These are phyloP conservation scores for Sphaerosporella brunnea DNA, from an alignment of 495 filamentous ascomycete genomes.

Conservation along the genomic window DNA sequence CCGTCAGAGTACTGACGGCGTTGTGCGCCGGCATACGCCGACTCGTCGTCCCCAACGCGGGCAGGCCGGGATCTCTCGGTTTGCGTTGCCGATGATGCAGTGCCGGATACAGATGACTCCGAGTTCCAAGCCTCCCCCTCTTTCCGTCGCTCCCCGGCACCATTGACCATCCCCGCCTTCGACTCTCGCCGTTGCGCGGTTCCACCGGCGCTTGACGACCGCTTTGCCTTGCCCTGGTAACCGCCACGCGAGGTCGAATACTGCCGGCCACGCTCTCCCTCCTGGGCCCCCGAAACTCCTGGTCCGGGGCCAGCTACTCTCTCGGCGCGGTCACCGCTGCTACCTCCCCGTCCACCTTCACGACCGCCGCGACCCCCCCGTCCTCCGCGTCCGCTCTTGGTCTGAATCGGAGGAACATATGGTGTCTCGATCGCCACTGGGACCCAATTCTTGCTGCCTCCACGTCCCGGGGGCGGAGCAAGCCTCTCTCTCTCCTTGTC, in stretches of 20 bases:
- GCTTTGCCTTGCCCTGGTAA: constrained; percentile 15
- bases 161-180: constrained; percentile 11
- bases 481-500: constrained; percentile 42
- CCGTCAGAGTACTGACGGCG: background rate
- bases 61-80: background rate
- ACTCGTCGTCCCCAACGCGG: background rate
- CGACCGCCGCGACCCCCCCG: constrained; percentile 39
- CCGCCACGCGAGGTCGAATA: constrained; percentile 12
- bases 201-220: constrained; percentile 14
- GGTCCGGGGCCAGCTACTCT: constrained; percentile 4
- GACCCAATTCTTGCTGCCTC: constrained; percentile 30
- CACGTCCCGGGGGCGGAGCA: constrained; percentile 13
- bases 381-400: constrained; percentile 38
- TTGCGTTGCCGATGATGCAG: background rate
- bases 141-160: constrained; percentile 14
- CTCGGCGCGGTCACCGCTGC: background rate
- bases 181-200: constrained; percentile 20
- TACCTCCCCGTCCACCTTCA: constrained; percentile 15
- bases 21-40: background rate
- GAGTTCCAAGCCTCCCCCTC: constrained; percentile 1
- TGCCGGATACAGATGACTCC: background rate
- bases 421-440: constrained; percentile 14
- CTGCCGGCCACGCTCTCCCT: constrained; percentile 21
- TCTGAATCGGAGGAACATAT: constrained; percentile 25
- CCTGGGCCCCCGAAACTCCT: constrained; percentile 8